phyloP scores from a whole-genome alignment of 495 filamentous ascomycete genomes.

The Letharia lupina region DNA sequence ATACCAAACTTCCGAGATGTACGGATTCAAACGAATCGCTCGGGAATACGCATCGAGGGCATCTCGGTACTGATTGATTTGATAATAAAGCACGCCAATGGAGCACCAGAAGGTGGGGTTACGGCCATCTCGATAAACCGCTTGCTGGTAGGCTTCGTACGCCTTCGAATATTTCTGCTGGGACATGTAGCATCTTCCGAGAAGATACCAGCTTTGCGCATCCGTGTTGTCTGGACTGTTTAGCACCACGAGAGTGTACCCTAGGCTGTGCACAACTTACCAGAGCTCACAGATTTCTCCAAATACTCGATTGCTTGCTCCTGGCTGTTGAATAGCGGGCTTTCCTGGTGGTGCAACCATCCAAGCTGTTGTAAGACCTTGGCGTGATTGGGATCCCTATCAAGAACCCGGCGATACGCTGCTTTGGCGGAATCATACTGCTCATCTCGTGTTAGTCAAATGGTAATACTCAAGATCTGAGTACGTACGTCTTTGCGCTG shows the following conservation, averaged over 20 bases:
- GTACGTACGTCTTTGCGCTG: slow-evolving; percentile 93
- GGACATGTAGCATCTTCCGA: slow-evolving; percentile 98
- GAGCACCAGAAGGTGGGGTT: slow-evolving; percentile 99
- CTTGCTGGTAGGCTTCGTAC: slow-evolving; percentile 98
- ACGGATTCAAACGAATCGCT: slow-evolving; percentile 93
- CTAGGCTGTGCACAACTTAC: slow-evolving; percentile 43
- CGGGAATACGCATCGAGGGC: slow-evolving; percentile 97
- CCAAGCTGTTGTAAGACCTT: slow-evolving; percentile 98
- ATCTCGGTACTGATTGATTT: slow-evolving; percentile 99
- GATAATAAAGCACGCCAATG: slow-evolving; percentile 97
- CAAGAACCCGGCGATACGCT: slow-evolving; percentile 87
- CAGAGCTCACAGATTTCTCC: slow-evolving; percentile 91
- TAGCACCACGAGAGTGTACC: background rate
- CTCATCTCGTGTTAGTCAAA: slow-evolving; percentile 26
- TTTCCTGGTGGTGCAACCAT: slow-evolving; percentile 96
- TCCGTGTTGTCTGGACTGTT: slow-evolving; percentile 68
- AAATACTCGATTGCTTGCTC: slow-evolving; percentile 95
- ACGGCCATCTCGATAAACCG: slow-evolving; percentile 93
- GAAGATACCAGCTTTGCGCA: slow-evolving; percentile 97
- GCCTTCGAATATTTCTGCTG: slow-evolving; percentile 98
- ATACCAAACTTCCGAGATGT: slow-evolving; percentile 99
- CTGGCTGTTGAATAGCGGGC: slow-evolving; percentile 77
- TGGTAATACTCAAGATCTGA: background rate
- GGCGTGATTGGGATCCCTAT: slow-evolving; percentile 90
- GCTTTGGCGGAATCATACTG: slow-evolving; percentile 89